Percentiles rank a stretch among this genome's conserved stretches.
Evolutionary conservation across 164 flowering plant genomes (phyloP).

Genomic region (Umbilicus rupestris): DNA sequence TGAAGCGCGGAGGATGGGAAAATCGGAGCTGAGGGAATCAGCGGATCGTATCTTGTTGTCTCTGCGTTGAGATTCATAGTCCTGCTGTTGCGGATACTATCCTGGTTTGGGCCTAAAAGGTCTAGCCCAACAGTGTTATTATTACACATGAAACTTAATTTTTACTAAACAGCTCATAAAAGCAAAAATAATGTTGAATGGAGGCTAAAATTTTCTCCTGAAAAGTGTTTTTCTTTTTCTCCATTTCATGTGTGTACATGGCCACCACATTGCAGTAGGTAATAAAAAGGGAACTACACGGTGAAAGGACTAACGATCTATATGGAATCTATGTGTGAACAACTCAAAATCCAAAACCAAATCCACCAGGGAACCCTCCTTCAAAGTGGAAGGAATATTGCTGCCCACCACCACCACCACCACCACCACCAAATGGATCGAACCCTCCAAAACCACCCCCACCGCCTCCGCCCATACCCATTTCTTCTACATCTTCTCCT

Average conservation of each 20-base stretch:
- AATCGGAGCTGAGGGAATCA: too few species aligned
- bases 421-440: conserved; percentile 51
- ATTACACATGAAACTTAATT: too few species aligned
- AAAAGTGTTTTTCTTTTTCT: not conserved
- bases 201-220: not conserved
- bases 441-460: conserved; percentile 55
- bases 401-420: conserved; percentile 59
- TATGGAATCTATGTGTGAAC: not conserved
- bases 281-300: not conserved
- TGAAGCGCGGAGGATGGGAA: too few species aligned
- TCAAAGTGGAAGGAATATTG: conserved; percentile 73
- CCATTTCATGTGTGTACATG: conserved; percentile 4
- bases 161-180: too few species aligned
- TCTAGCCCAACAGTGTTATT: too few species aligned
- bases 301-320: not conserved
- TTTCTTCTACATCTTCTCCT: conserved; percentile 84
- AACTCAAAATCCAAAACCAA: conserved; percentile 1
- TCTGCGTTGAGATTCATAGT: too few species aligned
- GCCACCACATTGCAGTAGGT: not conserved
- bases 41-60: too few species aligned
- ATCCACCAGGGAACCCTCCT: conserved; percentile 54
- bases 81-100: too few species aligned
- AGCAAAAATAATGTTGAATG: too few species aligned
- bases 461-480: conserved; percentile 60
- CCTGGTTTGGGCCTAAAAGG: too few species aligned